These are phyloP conservation scores for Trichoderma semiorbis DNA, from an alignment of 2,329 filamentous ascomycete genomes.

Conservation along the genomic window DNA sequence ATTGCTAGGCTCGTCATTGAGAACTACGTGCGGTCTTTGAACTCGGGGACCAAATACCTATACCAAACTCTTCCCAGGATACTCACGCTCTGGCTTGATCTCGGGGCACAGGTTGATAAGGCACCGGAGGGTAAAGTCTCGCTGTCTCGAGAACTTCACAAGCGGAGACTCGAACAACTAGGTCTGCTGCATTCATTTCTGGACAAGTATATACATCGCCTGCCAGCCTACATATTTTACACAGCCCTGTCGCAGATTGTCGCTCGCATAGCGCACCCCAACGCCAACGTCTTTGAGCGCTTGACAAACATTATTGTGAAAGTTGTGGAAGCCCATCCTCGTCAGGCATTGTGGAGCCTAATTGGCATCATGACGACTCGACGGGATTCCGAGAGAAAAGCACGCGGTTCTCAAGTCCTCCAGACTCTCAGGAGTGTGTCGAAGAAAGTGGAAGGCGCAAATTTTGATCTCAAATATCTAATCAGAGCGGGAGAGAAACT, in stretches of 20 bases:
- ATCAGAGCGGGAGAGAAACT: conserved; percentile 78
- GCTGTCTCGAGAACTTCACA: conserved; percentile 49
- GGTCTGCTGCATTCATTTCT: conserved; percentile 69
- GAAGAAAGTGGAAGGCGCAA: conserved; percentile 50
- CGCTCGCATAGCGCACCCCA: conserved; percentile 88
- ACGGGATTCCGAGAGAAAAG: conserved; percentile 62
- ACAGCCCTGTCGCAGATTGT: conserved; percentile 87
- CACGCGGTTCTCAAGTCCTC: conserved; percentile 51
- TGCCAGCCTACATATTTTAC: conserved; percentile 77
- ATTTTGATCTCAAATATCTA: conserved; percentile 64
- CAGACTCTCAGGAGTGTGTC: conserved; percentile 44
- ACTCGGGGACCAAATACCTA: conserved; percentile 89
- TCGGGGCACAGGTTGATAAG: conserved; percentile 72
- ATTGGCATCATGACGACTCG: conserved; percentile 82
- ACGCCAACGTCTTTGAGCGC: conserved; percentile 70
- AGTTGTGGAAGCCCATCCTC: conserved; percentile 82
- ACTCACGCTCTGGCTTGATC: conserved; percentile 89
- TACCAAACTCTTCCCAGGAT: conserved; percentile 92
- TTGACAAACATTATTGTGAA: conserved; percentile 78
- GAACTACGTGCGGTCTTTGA: conserved; percentile 84
- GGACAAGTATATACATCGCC: conserved; percentile 69
- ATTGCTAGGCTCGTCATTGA: conserved; percentile 85
- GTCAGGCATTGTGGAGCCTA: conserved; percentile 87
- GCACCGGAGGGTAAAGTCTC: conserved; percentile 53
- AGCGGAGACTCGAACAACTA: conserved; percentile 62